Evolutionary conservation across 2,329 filamentous ascomycete genomes (phyloP), one percentile per base, ranked within the genome.

Genomic region (Sarocladium strictum): DNA sequence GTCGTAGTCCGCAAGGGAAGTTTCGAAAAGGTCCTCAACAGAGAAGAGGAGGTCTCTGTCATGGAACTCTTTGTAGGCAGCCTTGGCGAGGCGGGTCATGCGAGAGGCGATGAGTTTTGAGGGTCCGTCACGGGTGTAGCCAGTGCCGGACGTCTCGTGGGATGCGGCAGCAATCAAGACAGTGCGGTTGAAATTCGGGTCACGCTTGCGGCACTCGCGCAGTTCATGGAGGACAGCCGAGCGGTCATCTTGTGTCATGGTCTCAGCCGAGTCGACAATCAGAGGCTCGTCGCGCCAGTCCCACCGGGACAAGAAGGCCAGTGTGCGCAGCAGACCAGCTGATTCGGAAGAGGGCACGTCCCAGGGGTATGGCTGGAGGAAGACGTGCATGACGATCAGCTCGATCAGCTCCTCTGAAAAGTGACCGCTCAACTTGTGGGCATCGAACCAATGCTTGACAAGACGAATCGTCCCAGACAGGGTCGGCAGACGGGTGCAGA

Each of bases 241-340:
- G 11, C 86, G 77, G 27, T 87, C 82, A 11, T 80, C 73, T 7
- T 75, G 69, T 7, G 80, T 80, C 64, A 95, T 76, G 14, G 84
- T 80, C 57, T 78, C 80, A 11, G 83, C 80, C 4, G 70, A 67
- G 67, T 97, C 90, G 24, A 97, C 78, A 32, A 96, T 77, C 29
- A 97, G 76, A 1, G 94, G 88, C 53, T 91, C 86, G 7, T 85
- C 77, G 26, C 89, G 83, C 94, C 94, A 99, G 67, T 97, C 90
- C 91, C 94, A 99, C 40, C 84, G 80, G 1, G 91, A 84, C 14
- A 99, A 76, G 67, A 93, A 87, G 29, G 86, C 75, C 1, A 99
- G 75, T 1, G 89, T 89, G 21, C 92, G 84, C 26, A 96, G 71
- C 65, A 99, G 93, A 3, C 89, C 94, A 0, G 87, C 86, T 62